Conservation (phyloP, 2,329 filamentous ascomycete genomes). For the Phoma sp. region DNA sequence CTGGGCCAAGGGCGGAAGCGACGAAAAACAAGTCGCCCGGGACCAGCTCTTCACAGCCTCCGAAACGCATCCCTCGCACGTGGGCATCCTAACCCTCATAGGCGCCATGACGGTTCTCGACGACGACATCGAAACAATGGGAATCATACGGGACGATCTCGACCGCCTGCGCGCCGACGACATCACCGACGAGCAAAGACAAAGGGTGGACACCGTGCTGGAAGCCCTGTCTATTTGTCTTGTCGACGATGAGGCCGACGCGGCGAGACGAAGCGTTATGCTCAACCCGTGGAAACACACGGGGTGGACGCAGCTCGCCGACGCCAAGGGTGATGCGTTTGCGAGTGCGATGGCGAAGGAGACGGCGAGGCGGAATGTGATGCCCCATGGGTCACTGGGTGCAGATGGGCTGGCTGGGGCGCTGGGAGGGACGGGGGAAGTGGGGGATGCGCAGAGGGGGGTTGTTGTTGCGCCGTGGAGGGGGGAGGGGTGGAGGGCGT, state of each 20-base stretch:
- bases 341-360: constrained; percentile 80
- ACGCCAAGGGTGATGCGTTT: constrained; percentile 58
- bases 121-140: constrained; percentile 77
- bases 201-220: too few species aligned
- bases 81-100: constrained; percentile 80
- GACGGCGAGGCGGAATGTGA: constrained; percentile 77
- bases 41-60: constrained; percentile 82
- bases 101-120: constrained; percentile 86
- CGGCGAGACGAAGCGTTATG: constrained; percentile 80
- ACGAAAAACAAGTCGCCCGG: constrained; percentile 77
- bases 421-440: constrained; percentile 75
- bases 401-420: constrained; percentile 75
- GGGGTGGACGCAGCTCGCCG: constrained; percentile 80
- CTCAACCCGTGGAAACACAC: constrained; percentile 79
- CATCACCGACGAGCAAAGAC: constrained; percentile 68
- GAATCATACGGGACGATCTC: constrained; percentile 82
- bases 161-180: constrained; percentile 72
- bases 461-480: constrained; percentile 85
- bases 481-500: constrained; percentile 67
- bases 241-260: constrained; percentile 59
- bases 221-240: constrained; percentile 73
- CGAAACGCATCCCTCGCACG: constrained; percentile 75
- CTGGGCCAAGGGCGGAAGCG: constrained; percentile 84
- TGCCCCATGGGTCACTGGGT: constrained; percentile 73
- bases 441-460: constrained; percentile 77